Evolutionary conservation across 2,329 filamentous ascomycete genomes (phyloP).

Genomic region (Talaromyces sp.): DNA sequence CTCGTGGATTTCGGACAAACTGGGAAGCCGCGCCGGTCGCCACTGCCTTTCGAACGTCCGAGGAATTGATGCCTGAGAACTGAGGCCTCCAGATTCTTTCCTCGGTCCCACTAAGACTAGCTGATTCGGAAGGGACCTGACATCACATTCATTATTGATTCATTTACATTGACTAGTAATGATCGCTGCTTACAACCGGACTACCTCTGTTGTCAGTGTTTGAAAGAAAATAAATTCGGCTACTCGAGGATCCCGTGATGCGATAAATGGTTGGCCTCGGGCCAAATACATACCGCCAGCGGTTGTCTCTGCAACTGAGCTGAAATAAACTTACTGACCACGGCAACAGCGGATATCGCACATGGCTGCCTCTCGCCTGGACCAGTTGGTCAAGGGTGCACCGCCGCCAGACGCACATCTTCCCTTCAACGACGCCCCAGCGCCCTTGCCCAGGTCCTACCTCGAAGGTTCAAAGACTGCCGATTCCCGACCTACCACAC

Average conservation of each 20-base stretch:
- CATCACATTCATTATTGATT: neutral
- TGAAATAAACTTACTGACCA: slow-evolving; percentile 5
- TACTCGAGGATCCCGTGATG: slow-evolving; percentile 7
- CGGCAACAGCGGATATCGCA: neutral
- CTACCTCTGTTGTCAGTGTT: no score
- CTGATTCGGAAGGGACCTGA: neutral
- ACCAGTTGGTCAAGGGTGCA: slow-evolving; percentile 89
- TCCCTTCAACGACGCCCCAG: slow-evolving; percentile 43
- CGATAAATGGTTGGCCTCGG: slow-evolving; percentile 13
- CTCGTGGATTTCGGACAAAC: neutral
- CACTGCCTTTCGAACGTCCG: neutral
- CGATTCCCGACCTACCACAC: slow-evolving; percentile 46
- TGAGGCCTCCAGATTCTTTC: neutral
- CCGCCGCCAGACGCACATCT: slow-evolving; percentile 60
- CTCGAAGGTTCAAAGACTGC: slow-evolving; percentile 28
- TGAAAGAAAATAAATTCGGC: neutral
- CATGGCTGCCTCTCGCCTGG: slow-evolving; percentile 66
- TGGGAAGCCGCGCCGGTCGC: slow-evolving; percentile 6
- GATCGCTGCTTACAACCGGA: neutral
- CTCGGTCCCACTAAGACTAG: neutral
- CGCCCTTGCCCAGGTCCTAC: slow-evolving; percentile 31
- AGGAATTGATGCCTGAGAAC: neutral
- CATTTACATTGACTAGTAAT: neutral
- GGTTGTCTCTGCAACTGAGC: slow-evolving; percentile 5
- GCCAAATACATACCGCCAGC: neutral